Evolutionary conservation across 2,329 filamentous ascomycete genomes (phyloP), one percentile per base, ranked within the genome.

Genomic region (Cercospora nicotianae): DNA sequence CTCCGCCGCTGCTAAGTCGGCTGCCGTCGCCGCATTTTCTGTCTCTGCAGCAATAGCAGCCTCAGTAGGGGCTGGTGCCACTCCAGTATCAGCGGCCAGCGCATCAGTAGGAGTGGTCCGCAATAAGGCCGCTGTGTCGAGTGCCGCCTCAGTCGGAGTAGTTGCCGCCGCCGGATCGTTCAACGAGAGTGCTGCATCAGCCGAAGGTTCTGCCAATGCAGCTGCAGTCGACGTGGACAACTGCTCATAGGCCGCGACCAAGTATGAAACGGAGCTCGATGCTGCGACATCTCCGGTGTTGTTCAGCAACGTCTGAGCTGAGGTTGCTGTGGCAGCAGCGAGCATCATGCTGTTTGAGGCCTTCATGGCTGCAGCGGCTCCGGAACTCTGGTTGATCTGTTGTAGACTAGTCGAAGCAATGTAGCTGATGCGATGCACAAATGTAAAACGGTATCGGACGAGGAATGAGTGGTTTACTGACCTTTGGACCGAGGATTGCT

Each of bases 271-370:
- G 10, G 60, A 62, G 59, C 59, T 59, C 30, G 55, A 59, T 18
- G n/a, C 18, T 59, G 55, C 31, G 30, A 36, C 30, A 36, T 59
- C 55, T 36, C 55, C 55, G 28, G 55, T 59, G 55, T 16, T 36
- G 31, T 36, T 59, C 16, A 59, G 55, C 55, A 59, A 36, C 30
- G 55, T 59, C 36, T 61, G 59, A 20, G 36, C 59, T 61, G 59
- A 61, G 20, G 59, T 61, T 42, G 60, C 36, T 31, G 60, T 48
- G 26, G 60, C 60, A 62, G 60, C 60, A 13, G 60, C 60, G 8
- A 62, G 28, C n/a, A 62, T 48, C 39, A 62, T 48, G 42, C 39
- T 62, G 60, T 45, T 62, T 23, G 60, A 45, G 60, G 60, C 60
- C 28, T 62, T 62, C 60, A 62, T 62, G 60, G 60, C 26, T 59